These are phyloP conservation scores for Amoebophrya sp. DNA, from an alignment of 169 alveolate species.

Conservation along the genomic window DNA sequence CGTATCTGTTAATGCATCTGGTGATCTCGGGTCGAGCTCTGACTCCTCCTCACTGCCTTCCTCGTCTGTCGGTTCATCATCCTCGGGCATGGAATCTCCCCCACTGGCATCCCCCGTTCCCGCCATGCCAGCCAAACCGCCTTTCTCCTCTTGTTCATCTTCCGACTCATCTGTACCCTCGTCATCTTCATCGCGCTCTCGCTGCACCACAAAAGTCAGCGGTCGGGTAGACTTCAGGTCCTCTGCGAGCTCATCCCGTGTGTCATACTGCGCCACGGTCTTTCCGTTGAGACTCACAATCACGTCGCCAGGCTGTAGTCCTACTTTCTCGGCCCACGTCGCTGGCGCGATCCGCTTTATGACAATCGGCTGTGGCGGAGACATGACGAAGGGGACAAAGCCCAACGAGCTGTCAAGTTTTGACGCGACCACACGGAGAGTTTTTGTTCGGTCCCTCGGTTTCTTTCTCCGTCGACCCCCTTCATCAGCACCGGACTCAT, in stretches of 20 bases:
- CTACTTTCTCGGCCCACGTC: not conserved
- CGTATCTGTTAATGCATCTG: no score
- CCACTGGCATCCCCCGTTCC: no score
- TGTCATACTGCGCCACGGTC: not conserved
- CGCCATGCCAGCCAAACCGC: no score
- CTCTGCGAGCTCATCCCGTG: not conserved
- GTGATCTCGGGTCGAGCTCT: no score
- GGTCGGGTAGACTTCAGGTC: not conserved
- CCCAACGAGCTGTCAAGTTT: not conserved
- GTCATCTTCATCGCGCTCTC: not conserved
- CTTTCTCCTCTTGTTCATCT: no score
- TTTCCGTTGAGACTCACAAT: not conserved
- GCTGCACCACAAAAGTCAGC: not conserved
- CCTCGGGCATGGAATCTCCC: no score
- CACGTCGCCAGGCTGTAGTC: not conserved
- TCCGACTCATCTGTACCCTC: not conserved
- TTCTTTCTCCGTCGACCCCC: no score
- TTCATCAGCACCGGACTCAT: no score
- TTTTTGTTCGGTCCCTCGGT: not conserved
- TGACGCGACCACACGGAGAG: not conserved
- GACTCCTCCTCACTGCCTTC: no score
- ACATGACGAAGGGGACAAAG: not conserved
- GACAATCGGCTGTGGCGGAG: not conserved
- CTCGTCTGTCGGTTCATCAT: no score
- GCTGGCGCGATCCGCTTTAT: not conserved